A percentile compares a stretch with the other conserved stretches of the same genome.
Conservation (phyloP, 257 asterid genomes). For the Linaria vulgaris region DNA sequence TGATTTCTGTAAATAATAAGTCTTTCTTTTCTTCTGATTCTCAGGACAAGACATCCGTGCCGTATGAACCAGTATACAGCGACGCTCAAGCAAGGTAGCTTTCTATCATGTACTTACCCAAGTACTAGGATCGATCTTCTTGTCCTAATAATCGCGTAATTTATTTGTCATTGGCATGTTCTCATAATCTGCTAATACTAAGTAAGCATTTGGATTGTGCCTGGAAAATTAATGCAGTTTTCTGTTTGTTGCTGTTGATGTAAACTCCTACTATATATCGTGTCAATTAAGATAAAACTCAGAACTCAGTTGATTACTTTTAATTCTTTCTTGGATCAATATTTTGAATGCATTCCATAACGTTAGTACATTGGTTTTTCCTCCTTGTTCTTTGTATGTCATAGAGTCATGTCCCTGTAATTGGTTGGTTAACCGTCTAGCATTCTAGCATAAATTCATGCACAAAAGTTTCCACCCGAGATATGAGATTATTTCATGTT, state of each 20-base stretch:
- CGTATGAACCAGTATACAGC: slow-evolving; percentile 83
- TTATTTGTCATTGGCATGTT: not conserved
- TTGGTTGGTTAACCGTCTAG: too few relatives aligned
- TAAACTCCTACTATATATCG: not conserved
- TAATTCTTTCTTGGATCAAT: too few relatives aligned
- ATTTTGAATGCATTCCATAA: too few relatives aligned
- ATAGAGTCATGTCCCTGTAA: too few relatives aligned
- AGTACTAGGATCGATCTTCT: not conserved
- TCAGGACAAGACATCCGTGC: slow-evolving; percentile 87
- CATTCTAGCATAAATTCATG: too few relatives aligned
- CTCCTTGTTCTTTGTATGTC: too few relatives aligned
- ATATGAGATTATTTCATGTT: too few relatives aligned
- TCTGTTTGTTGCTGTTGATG: not conserved
- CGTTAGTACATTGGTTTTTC: too few relatives aligned
- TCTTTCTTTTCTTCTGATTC: slow-evolving; percentile 22
- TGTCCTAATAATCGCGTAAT: slow-evolving; percentile 5
- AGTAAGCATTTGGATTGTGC: not conserved
- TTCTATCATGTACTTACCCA: slow-evolving; percentile 11
- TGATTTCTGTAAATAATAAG: slow-evolving; percentile 9
- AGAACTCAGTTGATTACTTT: too few relatives aligned
- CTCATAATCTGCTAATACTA: not conserved
- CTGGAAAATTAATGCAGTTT: not conserved
- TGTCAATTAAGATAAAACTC: too few relatives aligned
- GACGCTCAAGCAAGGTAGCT: slow-evolving; percentile 90
- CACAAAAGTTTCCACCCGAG: too few relatives aligned